Percentiles rank a stretch among this genome's conserved stretches.
Conservation (phyloP, 2,329 filamentous ascomycete species). For the Exophiala viscosa region DNA sequence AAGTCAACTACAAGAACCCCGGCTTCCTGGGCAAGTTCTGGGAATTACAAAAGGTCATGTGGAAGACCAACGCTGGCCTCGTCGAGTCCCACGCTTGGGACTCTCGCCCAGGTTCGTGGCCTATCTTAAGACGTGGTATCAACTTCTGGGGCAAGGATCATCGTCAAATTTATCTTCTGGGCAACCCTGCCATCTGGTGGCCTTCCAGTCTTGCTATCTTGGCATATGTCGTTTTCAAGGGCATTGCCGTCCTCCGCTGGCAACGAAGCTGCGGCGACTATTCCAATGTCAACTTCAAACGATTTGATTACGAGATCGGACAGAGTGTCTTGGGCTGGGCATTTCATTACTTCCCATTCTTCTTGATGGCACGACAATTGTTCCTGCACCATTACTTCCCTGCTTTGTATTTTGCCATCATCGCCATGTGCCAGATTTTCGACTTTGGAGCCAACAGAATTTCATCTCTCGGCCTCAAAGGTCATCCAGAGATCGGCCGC, state of each 20-base stretch:
- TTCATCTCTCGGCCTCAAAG: slow-evolving; percentile 61
- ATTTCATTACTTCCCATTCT: slow-evolving; percentile 99
- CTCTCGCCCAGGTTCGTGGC: slow-evolving; percentile 90
- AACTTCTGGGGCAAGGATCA: slow-evolving; percentile 98
- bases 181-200: slow-evolving; percentile 95
- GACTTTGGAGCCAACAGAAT: slow-evolving; percentile 79
- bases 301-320: slow-evolving; percentile 96
- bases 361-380: slow-evolving; percentile 93
- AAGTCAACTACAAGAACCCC: slow-evolving; percentile 91
- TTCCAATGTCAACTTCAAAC: slow-evolving; percentile 75
- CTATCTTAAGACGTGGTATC: slow-evolving; percentile 85
- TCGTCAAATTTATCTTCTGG: slow-evolving; percentile 93
- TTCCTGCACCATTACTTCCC: slow-evolving; percentile 99
- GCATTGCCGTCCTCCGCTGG: slow-evolving; percentile 81
- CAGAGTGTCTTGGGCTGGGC: slow-evolving; percentile 89
- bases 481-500: slow-evolving; percentile 70
- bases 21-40: slow-evolving; percentile 98
- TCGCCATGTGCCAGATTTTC: slow-evolving; percentile 82
- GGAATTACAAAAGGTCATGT: slow-evolving; percentile 98
- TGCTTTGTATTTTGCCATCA: slow-evolving; percentile 89
- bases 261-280: slow-evolving; percentile 92
- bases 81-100: slow-evolving; percentile 98
- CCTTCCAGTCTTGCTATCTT: slow-evolving; percentile 73
- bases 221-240: slow-evolving; percentile 81
- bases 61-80: slow-evolving; percentile 93